Evolutionary conservation across 1,139 yeast species (phyloP).

Genomic region (Nadsonia starkeyi-henricii): DNA sequence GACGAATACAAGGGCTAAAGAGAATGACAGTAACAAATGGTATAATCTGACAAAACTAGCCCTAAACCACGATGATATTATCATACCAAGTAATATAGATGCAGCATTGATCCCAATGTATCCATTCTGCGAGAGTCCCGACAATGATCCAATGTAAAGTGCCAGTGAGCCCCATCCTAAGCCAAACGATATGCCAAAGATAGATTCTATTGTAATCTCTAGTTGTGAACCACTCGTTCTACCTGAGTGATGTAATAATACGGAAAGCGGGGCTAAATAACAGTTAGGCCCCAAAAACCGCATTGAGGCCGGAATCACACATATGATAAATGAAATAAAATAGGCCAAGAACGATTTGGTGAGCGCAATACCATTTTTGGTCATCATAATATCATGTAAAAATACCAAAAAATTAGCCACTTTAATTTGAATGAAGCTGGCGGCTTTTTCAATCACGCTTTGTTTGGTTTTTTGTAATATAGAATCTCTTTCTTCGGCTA

Average conservation of each 20-base stretch:
- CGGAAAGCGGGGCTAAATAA: constrained; percentile 30
- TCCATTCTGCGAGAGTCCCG: constrained; percentile 27
- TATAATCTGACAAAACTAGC: constrained; percentile 29
- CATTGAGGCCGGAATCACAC: constrained; percentile 27
- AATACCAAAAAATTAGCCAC: not conserved
- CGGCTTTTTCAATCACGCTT: not conserved
- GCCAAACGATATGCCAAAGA: constrained; percentile 35
- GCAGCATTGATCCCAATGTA: constrained; percentile 35
- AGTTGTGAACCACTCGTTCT: constrained; percentile 35
- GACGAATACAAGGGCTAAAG: constrained; percentile 26
- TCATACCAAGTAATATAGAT: constrained; percentile 28
- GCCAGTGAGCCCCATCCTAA: constrained; percentile 33
- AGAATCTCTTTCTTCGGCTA: not conserved
- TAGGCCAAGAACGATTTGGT: constrained; percentile 29
- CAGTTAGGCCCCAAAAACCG: constrained; percentile 29
- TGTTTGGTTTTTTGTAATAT: not conserved
- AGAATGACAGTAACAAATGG: constrained; percentile 26
- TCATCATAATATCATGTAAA: not conserved
- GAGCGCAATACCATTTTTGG: constrained; percentile 7
- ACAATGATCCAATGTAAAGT: constrained; percentile 28
- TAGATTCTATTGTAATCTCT: constrained; percentile 30
- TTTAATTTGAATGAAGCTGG: not conserved
- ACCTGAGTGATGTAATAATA: constrained; percentile 33
- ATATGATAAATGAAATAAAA: constrained; percentile 26
- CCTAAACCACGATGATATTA: constrained; percentile 29